Conservation (phyloP, 805 yeast genomes). For the Komagataella pseudopastoris region DNA sequence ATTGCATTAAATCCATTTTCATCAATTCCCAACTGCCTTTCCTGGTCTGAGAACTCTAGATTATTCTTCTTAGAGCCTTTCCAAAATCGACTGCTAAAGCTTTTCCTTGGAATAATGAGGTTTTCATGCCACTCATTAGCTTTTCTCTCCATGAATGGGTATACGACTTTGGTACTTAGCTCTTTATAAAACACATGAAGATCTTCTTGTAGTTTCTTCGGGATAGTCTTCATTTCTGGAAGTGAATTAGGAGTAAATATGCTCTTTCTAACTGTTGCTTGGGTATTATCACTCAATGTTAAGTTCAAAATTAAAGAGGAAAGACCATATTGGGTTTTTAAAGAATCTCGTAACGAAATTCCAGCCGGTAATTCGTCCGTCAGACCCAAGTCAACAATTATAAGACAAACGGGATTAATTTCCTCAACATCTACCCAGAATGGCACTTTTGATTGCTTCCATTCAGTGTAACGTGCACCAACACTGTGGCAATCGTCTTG, state of each 20-base stretch:
- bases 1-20: conserved; percentile 29
- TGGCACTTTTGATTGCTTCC: conserved; percentile 35
- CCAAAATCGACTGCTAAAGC: conserved; percentile 62
- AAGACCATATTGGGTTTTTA: conserved; percentile 10
- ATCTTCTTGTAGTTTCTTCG: conserved; percentile 9
- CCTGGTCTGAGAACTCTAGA: neutral
- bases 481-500: conserved; percentile 41
- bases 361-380: conserved; percentile 28
- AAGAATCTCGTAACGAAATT: conserved; percentile 16
- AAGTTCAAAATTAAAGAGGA: conserved; percentile 8
- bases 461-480: conserved; percentile 39
- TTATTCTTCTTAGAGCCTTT: conserved; percentile 9
- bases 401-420: conserved; percentile 36
- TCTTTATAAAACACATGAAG: conserved; percentile 29
- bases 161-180: conserved; percentile 31
- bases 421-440: conserved; percentile 56
- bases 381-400: conserved; percentile 32
- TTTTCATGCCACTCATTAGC: conserved; percentile 80
- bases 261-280: neutral
- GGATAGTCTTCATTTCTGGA: conserved; percentile 4
- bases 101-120: conserved; percentile 60
- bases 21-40: conserved; percentile 2
- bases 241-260: neutral
- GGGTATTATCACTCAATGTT: neutral
- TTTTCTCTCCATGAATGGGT: conserved; percentile 80